phyloP scores from a whole-genome alignment of 1,284 basidiomycete species.

The Waitea zeae region DNA sequence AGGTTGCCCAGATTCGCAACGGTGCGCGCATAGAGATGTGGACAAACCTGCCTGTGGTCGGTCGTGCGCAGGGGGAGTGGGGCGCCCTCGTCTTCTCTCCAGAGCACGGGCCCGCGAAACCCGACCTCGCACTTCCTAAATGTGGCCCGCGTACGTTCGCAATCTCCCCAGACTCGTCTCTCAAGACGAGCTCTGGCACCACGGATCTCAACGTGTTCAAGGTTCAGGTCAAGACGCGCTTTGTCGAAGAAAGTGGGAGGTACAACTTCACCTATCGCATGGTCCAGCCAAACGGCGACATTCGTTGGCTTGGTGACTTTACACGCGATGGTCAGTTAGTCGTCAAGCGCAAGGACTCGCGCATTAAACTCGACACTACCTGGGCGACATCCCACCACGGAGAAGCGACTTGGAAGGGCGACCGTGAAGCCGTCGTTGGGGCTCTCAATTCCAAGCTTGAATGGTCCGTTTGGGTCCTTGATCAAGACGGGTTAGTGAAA shows the following conservation, averaged over 20 bases:
- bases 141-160: no score
- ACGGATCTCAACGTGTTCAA: slow-evolving; percentile 5
- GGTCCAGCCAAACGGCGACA: slow-evolving; percentile 19
- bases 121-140: background rate
- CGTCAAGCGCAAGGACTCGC: slow-evolving; percentile 13
- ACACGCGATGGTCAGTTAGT: slow-evolving; percentile 21
- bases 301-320: slow-evolving; percentile 24
- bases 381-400: background rate
- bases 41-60: slow-evolving; percentile 20
- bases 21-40: slow-evolving; percentile 25
- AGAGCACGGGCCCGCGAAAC: background rate
- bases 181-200: slow-evolving; percentile 5
- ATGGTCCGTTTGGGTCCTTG: background rate
- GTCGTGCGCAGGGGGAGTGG: slow-evolving; percentile 17
- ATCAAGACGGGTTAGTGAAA: background rate
- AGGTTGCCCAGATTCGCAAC: slow-evolving; percentile 16
- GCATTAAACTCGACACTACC: slow-evolving; percentile 10
- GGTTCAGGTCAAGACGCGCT: slow-evolving; percentile 1
- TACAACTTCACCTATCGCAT: slow-evolving; percentile 26
- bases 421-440: background rate
- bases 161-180: slow-evolving; percentile 1
- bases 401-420: background rate
- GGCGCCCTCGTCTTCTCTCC: slow-evolving; percentile 18
- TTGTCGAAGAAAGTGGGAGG: slow-evolving; percentile 6
- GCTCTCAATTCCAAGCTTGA: background rate